A percentile compares a stretch with the other conserved stretches of the same genome.
phyloP scores from a whole-genome alignment of 2,329 filamentous ascomycete genomes.

The Parafenestella ontariensis region DNA sequence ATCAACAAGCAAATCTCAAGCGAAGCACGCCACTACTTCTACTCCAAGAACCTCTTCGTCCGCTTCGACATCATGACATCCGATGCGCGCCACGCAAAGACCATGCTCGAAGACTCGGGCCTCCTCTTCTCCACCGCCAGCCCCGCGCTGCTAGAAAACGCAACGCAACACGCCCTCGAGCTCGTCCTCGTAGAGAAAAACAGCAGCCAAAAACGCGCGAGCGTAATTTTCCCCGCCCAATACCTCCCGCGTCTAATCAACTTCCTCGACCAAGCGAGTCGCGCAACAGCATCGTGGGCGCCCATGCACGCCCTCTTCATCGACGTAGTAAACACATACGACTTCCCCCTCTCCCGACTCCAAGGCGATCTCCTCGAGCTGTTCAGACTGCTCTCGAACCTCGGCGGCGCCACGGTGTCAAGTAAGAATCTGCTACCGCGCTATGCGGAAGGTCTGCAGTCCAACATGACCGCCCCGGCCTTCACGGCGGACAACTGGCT shows the following conservation, averaged over 20 bases:
- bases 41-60: conserved; percentile 41
- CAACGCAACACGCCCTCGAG: conserved; percentile 35
- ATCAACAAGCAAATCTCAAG: conserved; percentile 33
- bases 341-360: conserved; percentile 28
- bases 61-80: conserved; percentile 32
- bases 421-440: conserved; percentile 27
- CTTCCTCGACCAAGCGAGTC: conserved; percentile 38
- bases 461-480: conserved; percentile 19
- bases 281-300: conserved; percentile 31
- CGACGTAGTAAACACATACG: conserved; percentile 32
- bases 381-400: conserved; percentile 34
- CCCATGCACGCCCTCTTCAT: conserved; percentile 28
- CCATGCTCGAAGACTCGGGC: conserved; percentile 41
- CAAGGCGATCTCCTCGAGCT: conserved; percentile 45
- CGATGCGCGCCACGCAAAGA: conserved; percentile 41
- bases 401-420: conserved; percentile 29
- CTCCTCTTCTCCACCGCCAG: conserved; percentile 33
- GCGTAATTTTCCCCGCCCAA: conserved; percentile 43
- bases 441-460: conserved; percentile 33
- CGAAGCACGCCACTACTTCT: conserved; percentile 38
- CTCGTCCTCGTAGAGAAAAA: conserved; percentile 38
- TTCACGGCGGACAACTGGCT: conserved; percentile 30
- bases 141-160: conserved; percentile 9
- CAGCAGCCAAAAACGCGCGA: conserved; percentile 33
- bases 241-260: conserved; percentile 45